Percentiles rank a stretch among this genome's conserved stretches.
Conservation (phyloP, 331 rosid genomes). For the Telfairia occidentalis region DNA sequence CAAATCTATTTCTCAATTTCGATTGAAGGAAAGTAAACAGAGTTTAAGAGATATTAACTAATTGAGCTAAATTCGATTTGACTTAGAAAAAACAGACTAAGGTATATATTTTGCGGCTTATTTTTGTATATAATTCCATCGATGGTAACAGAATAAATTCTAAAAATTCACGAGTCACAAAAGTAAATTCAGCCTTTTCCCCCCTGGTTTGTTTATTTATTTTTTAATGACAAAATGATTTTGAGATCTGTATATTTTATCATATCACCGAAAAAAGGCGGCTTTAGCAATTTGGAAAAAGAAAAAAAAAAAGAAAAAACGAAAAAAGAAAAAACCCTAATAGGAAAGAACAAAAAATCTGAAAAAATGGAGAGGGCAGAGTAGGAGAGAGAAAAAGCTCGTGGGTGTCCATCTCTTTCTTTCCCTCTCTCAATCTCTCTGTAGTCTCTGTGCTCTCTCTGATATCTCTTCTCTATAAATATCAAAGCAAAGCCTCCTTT, state of each 20-base stretch:
- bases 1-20: too few relatives aligned
- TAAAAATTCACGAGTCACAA: background rate
- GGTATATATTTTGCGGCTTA: too few relatives aligned
- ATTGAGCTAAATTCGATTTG: too few relatives aligned
- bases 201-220: too few relatives aligned
- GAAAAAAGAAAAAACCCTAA: background rate
- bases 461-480: conserved; percentile 29
- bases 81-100: too few relatives aligned
- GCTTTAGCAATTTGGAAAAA: background rate
- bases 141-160: background rate
- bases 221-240: too few relatives aligned
- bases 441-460: background rate
- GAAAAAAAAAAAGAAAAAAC: background rate
- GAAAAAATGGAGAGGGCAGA: background rate
- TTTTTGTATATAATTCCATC: too few relatives aligned
- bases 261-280: background rate
- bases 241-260: background rate
- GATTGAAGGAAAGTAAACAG: too few relatives aligned
- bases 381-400: conserved; percentile 12
- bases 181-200: background rate
- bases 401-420: background rate
- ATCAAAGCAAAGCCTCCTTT: conserved; percentile 4
- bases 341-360: background rate
- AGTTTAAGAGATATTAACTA: too few relatives aligned
- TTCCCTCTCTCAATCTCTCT: background rate